A percentile compares a stretch with the other conserved stretches of the same genome.
Conservation (phyloP, 2,329 filamentous ascomycete genomes). For the Curvularia hawaiiensis region DNA sequence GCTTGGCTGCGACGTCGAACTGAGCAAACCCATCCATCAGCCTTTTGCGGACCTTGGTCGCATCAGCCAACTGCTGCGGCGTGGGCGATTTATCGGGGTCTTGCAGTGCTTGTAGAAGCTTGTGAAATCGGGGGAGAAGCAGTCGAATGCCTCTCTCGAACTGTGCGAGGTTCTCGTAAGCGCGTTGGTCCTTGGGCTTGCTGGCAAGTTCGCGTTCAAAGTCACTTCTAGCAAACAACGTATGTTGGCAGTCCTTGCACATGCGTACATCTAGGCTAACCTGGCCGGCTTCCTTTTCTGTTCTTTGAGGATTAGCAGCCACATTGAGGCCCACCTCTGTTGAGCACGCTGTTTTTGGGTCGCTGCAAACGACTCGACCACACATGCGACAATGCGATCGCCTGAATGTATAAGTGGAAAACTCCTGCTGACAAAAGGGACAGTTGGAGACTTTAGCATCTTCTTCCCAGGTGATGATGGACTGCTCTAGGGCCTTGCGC, state of each 20-base stretch:
- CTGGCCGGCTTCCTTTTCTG: constrained; percentile 56
- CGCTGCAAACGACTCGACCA: constrained; percentile 89
- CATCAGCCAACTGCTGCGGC: constrained; percentile 77
- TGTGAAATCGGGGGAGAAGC: constrained; percentile 83
- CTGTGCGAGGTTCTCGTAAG: constrained; percentile 82
- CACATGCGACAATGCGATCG: constrained; percentile 95
- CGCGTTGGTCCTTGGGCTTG: constrained; percentile 75
- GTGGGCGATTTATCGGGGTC: constrained; percentile 69
- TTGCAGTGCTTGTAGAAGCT: constrained; percentile 74
- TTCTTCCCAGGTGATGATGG: constrained; percentile 93
- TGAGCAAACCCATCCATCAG: constrained; percentile 88
- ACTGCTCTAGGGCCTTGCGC: constrained; percentile 84
- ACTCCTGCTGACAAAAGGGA: constrained; percentile 95
- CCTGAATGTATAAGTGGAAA: constrained; percentile 89
- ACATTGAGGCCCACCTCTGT: constrained; percentile 82
- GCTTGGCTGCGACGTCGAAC: constrained; percentile 80
- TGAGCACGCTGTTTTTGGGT: constrained; percentile 83
- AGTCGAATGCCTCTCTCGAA: constrained; percentile 86
- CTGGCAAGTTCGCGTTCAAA: constrained; percentile 72
- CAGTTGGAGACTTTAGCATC: constrained; percentile 80
- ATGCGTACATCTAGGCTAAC: constrained; percentile 83
- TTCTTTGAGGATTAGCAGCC: constrained; percentile 53
- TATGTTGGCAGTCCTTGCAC: constrained; percentile 84
- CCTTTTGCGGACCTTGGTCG: constrained; percentile 85
- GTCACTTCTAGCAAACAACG: constrained; percentile 74